Evolutionary conservation across 257 asterid species (phyloP).

Genomic region (Solanum chmielewskii): DNA sequence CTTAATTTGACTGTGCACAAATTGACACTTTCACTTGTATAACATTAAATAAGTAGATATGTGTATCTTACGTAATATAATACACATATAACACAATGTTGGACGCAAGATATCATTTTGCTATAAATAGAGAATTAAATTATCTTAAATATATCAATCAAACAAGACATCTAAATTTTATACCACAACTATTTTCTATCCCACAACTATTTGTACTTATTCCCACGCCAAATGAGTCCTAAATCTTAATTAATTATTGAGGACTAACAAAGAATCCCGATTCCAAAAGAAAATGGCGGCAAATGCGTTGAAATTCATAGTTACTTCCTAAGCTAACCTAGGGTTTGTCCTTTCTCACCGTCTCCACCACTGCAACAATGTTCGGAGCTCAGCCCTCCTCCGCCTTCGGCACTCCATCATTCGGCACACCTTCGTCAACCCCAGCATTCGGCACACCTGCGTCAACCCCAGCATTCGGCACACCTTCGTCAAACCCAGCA

Average conservation of each 20-base stretch:
- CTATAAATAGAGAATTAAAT: too few species aligned
- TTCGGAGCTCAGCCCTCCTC: slow-evolving; percentile 49
- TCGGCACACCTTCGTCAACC: slow-evolving; percentile 16
- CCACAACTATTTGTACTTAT: too few species aligned
- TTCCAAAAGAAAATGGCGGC: background rate
- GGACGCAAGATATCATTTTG: background rate
- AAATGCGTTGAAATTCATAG: background rate
- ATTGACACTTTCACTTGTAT: too few species aligned
- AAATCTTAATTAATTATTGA: background rate
- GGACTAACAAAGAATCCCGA: background rate
- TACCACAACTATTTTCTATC: too few species aligned
- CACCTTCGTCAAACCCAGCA: slow-evolving; percentile 14
- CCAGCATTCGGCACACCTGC: slow-evolving; percentile 18
- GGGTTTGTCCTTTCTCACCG: background rate
- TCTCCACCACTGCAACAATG: slow-evolving; percentile 11
- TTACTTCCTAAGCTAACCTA: background rate
- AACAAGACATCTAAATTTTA: too few species aligned
- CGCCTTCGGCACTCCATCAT: slow-evolving; percentile 20
- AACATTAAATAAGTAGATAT: background rate
- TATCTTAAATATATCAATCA: too few species aligned
- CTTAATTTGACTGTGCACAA: background rate
- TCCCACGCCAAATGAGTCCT: too few species aligned
- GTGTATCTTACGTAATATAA: background rate
- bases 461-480: slow-evolving; percentile 14
- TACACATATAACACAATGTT: too few species aligned